Evolutionary conservation across 441 rosid genomes (phyloP).

Genomic region (Populus hybrid): DNA sequence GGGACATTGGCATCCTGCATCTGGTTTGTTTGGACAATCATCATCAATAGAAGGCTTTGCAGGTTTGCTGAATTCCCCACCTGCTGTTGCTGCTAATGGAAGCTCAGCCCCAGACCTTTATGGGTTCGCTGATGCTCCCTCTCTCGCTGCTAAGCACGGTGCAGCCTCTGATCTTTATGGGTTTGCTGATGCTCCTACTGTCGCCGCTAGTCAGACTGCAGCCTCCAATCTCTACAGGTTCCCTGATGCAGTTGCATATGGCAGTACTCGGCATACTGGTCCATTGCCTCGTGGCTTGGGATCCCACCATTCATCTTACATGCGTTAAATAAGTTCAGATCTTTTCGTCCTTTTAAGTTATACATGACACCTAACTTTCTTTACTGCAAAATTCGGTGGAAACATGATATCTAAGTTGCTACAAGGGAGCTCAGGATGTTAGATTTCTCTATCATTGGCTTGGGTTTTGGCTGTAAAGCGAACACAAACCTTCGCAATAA

Average conservation of each 20-base stretch:
- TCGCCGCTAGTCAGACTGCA: not conserved
- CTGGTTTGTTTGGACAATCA: constrained; percentile 34
- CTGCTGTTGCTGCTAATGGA: constrained; percentile 18
- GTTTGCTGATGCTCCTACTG: constrained; percentile 34
- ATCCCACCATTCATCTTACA: constrained; percentile 5
- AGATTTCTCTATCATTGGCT: not conserved
- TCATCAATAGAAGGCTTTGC: constrained; percentile 43
- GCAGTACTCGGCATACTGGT: not conserved
- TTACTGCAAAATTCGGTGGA: not conserved
- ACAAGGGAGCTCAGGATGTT: not conserved
- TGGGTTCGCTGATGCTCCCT: constrained; percentile 39
- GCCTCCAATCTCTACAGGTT: not conserved
- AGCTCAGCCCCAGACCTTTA: constrained; percentile 38
- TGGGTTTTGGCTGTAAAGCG: not conserved
- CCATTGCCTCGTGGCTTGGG: constrained; percentile 1
- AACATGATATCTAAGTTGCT: not conserved
- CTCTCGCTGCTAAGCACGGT: not conserved
- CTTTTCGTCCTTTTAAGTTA: not conserved
- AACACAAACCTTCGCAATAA: not conserved
- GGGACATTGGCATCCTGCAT: constrained; percentile 38
- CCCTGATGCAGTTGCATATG: constrained; percentile 11
- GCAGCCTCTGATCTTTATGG: not conserved
- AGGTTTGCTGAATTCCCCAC: constrained; percentile 35
- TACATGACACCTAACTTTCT: not conserved
- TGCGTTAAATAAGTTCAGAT: not conserved